phyloP scores from a whole-genome alignment of 2,329 filamentous ascomycete genomes.

The Aspergillus udagawae region DNA sequence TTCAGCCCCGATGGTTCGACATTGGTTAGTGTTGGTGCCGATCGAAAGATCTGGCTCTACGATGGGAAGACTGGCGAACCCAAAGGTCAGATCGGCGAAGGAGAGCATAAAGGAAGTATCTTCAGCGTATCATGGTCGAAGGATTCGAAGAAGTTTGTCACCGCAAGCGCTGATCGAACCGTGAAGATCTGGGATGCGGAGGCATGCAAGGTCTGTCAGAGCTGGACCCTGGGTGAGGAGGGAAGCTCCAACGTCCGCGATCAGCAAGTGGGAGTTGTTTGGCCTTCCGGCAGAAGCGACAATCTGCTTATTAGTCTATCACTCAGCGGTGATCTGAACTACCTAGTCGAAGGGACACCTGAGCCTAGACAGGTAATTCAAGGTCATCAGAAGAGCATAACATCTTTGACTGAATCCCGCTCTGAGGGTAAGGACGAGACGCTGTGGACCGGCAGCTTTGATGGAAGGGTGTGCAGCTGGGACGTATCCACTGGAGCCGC shows the following conservation, averaged over 20 bases:
- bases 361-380: slow-evolving; percentile 70
- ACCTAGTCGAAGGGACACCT: slow-evolving; percentile 68
- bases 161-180: slow-evolving; percentile 89
- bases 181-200: slow-evolving; percentile 93
- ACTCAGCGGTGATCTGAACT: slow-evolving; percentile 83
- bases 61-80: slow-evolving; percentile 93
- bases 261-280: slow-evolving; percentile 93
- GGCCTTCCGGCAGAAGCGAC: slow-evolving; percentile 76
- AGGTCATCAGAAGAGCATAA: slow-evolving; percentile 90
- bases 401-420: slow-evolving; percentile 61
- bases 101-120: slow-evolving; percentile 87
- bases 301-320: slow-evolving; percentile 87
- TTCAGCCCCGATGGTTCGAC: slow-evolving; percentile 84
- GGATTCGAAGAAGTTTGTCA: slow-evolving; percentile 82
- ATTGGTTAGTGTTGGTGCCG: slow-evolving; percentile 87
- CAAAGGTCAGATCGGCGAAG: slow-evolving; percentile 63
- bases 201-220: slow-evolving; percentile 69
- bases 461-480: slow-evolving; percentile 84
- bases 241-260: slow-evolving; percentile 67
- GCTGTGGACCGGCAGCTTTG: slow-evolving; percentile 86
- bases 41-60: slow-evolving; percentile 88
- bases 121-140: slow-evolving; percentile 87
- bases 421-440: slow-evolving; percentile 51
- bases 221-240: slow-evolving; percentile 79
- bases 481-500: slow-evolving; percentile 67